Evolutionary conservation across 805 yeast species (phyloP).

Genomic region (Candida caryicola): DNA sequence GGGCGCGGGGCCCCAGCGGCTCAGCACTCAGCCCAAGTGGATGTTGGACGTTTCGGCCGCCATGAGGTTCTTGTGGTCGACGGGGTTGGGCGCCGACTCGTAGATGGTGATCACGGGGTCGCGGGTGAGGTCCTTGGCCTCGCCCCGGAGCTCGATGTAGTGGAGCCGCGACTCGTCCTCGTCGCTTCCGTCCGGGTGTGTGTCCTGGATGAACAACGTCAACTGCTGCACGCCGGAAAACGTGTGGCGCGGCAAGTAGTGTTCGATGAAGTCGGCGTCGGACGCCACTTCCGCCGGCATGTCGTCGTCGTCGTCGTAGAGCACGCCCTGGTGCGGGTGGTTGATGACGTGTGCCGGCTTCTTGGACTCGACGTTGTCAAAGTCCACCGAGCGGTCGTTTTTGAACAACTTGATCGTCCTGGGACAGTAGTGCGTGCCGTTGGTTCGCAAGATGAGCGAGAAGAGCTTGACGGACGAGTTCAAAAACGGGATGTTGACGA

Average conservation of each 20-base stretch:
- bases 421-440: slow-evolving; percentile 66
- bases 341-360: slow-evolving; percentile 51
- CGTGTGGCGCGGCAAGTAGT: slow-evolving; percentile 68
- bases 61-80: slow-evolving; percentile 59
- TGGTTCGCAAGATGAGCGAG: slow-evolving; percentile 67
- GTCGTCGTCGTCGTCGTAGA: slow-evolving; percentile 38
- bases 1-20: too few species aligned
- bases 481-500: slow-evolving; percentile 72
- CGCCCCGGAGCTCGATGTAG: slow-evolving; percentile 80
- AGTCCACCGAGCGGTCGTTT: slow-evolving; percentile 69
- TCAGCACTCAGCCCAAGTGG: slow-evolving; percentile 2
- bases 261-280: slow-evolving; percentile 69
- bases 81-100: slow-evolving; percentile 91
- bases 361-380: slow-evolving; percentile 52
- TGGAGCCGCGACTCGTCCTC: slow-evolving; percentile 55
- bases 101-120: slow-evolving; percentile 78
- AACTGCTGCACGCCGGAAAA: slow-evolving; percentile 70
- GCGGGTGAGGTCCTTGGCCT: slow-evolving; percentile 48
- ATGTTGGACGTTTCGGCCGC: slow-evolving; percentile 3
- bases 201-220: slow-evolving; percentile 64
- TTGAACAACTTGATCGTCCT: slow-evolving; percentile 66
- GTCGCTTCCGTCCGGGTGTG: slow-evolving; percentile 43
- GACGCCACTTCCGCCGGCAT: slow-evolving; percentile 30
- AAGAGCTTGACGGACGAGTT: slow-evolving; percentile 70
- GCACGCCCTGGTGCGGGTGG: slow-evolving; percentile 64